Percentiles rank a stretch among this genome's conserved stretches.
Conservation (phyloP, 73 alveolate species). For the Paramecium bursaria region DNA sequence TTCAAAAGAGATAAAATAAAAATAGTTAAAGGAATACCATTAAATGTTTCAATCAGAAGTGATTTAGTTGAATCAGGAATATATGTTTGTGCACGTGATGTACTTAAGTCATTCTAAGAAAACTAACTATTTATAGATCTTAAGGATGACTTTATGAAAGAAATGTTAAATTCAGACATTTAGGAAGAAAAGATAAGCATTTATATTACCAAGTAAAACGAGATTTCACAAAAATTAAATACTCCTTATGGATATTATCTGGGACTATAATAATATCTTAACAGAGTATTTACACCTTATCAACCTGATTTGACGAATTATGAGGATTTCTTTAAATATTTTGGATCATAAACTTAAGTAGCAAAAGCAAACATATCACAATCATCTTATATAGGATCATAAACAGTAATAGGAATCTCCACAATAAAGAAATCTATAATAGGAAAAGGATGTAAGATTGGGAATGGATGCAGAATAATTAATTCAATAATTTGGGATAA, state of each 20-base stretch:
- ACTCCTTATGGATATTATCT: conserved; percentile 15
- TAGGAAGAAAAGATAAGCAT: conserved; percentile 59
- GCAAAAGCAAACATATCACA: neutral
- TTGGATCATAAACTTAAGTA: neutral
- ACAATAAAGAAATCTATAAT: conserved; percentile 35
- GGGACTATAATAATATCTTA: neutral
- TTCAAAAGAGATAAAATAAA: conserved; percentile 40
- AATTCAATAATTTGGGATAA: too few species aligned
- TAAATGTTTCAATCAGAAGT: conserved; percentile 5
- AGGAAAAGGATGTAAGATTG: conserved; percentile 38
- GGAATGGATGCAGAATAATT: neutral
- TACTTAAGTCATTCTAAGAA: conserved; percentile 59
- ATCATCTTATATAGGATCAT: conserved; percentile 24
- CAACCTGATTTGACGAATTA: neutral
- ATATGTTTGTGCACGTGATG: conserved; percentile 64
- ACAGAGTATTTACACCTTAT: neutral
- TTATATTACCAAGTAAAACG: neutral
- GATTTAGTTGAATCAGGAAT: conserved; percentile 60
- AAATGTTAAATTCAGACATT: conserved; percentile 56
- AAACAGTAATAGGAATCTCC: conserved; percentile 11
- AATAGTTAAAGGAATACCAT: conserved; percentile 57
- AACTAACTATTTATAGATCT: conserved; percentile 39
- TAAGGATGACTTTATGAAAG: conserved; percentile 64
- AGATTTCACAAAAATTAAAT: neutral
- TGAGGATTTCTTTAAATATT: neutral